Conservation (phyloP, 208 protist species). For the Acanthamoeba royreba region DNA sequence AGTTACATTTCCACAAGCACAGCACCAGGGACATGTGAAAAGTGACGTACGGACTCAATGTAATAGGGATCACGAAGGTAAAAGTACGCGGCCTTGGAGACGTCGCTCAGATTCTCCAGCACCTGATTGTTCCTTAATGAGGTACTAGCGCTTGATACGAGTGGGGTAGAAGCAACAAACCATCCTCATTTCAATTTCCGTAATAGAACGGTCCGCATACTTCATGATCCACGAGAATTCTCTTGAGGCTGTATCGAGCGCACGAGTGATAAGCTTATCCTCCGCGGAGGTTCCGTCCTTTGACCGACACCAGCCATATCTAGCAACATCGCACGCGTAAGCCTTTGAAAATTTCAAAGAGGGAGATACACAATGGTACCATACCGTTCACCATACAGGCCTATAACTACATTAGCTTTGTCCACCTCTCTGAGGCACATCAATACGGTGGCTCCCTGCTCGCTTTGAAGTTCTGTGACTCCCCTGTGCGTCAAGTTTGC, state of each 20-base stretch:
- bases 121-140: no score
- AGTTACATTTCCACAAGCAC: no score
- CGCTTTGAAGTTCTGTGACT: conserved; percentile 55
- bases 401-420: conserved; percentile 58
- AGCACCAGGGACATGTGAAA: no score
- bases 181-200: conserved; percentile 61
- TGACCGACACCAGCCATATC: conserved; percentile 2
- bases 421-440: conserved; percentile 67
- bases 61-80: conserved; percentile 73
- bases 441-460: conserved; percentile 44
- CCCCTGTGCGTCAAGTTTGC: no score
- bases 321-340: no score
- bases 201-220: conserved; percentile 41
- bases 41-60: conserved; percentile 41
- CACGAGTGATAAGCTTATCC: background rate
- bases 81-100: conserved; percentile 37
- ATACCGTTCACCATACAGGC: conserved; percentile 64
- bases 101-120: background rate
- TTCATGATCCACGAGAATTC: conserved; percentile 65
- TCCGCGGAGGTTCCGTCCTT: background rate
- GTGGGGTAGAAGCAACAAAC: no score
- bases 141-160: no score
- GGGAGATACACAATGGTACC: no score
- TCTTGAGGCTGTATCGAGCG: conserved; percentile 48
- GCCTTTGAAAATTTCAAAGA: no score